phyloP scores from a whole-genome alignment of 352 stramenopile species.

The Lagenidium giganteum region DNA sequence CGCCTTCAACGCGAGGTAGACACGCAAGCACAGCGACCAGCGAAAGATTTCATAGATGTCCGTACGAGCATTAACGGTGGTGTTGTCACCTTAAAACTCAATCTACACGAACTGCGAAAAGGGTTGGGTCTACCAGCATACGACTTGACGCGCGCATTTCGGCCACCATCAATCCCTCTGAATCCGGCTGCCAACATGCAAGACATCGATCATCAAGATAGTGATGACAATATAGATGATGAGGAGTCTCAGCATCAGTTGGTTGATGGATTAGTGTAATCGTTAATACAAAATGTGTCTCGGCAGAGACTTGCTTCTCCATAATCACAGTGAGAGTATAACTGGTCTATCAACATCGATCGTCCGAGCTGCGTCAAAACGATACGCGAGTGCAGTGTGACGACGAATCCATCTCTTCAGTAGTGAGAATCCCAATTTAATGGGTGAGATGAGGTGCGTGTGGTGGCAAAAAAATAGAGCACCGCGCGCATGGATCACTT shows the following conservation, averaged over 20 bases:
- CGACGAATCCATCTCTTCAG: conserved; percentile 20
- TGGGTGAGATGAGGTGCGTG: conserved; percentile 21
- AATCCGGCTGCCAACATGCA: not conserved
- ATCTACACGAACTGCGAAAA: not conserved
- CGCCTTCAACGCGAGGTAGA: not conserved
- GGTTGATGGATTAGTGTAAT: conserved; percentile 6
- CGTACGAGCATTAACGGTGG: not conserved
- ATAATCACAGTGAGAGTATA: too few relatives aligned
- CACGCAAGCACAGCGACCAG: not conserved
- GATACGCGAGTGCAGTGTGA: conserved; percentile 10
- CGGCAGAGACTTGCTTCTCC: too few relatives aligned
- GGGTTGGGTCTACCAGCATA: not conserved
- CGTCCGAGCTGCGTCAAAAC: conserved; percentile 5
- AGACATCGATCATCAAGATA: not conserved
- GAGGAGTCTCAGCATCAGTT: too few relatives aligned
- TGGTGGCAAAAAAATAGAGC: conserved; percentile 37
- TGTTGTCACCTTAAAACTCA: not conserved
- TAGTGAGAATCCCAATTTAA: conserved; percentile 15
- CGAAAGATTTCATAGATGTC: not conserved
- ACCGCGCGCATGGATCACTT: conserved; percentile 92
- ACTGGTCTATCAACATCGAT: conserved; percentile 6
- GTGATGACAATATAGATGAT: too few relatives aligned
- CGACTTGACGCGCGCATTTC: not conserved
- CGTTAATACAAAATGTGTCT: too few relatives aligned
- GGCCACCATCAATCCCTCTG: too few relatives aligned